Base-by-base conservation (phyloP, 2,329 filamentous ascomycete genomes). In the Camptophora hylomeconis region DNA sequence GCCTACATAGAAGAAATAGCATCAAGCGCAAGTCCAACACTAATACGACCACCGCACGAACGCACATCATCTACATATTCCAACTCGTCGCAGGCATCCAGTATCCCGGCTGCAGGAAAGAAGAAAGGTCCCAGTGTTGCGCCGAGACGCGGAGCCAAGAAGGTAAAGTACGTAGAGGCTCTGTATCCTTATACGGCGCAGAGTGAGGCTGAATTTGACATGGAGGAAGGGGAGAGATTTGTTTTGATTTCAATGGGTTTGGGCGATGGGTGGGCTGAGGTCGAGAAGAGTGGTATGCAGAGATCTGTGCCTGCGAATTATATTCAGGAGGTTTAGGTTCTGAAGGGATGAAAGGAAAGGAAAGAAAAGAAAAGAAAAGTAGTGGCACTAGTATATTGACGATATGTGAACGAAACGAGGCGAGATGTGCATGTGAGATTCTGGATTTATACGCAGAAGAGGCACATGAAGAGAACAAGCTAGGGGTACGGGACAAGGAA, bases 261-360 rank as follows among this genome's bases (percentile, higher is more conserved):
- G 0, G 89, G 89, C 2, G 89, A 95, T 58, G 89, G 89, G 1
- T 98, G 89, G 89, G 82, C 77, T 16, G 89, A 95, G 59, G 89
- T 98, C 11, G 89, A 95, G 60, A 84, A 82, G 54, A 84, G 82
- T 11, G 86, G 86, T 2, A 63, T 75, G 21, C 32, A 25, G 33
- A 86, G 75, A 49, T 93, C 84, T 52, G 89, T 98, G 30, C 89
- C 89, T 24, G 86, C 86, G 20, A 92, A 83, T 53, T 98, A 95
- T 60, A 71, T 95, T 35, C 79, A 84, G 56, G 70, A 77, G 47
- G 72, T 81, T 28, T 79, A 14, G 30, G 25, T 5, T 4, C 5
- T 4, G 14, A 17, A 17, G 13, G 7, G n/a, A n/a, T n/a, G n/a
- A n/a, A n/a, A n/a, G n/a, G n/a, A n/a, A n/a, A n/a, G n/a, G n/a